Evolutionary conservation across 768 basidiomycete species (phyloP).

Genomic region (Trametes elegans): DNA sequence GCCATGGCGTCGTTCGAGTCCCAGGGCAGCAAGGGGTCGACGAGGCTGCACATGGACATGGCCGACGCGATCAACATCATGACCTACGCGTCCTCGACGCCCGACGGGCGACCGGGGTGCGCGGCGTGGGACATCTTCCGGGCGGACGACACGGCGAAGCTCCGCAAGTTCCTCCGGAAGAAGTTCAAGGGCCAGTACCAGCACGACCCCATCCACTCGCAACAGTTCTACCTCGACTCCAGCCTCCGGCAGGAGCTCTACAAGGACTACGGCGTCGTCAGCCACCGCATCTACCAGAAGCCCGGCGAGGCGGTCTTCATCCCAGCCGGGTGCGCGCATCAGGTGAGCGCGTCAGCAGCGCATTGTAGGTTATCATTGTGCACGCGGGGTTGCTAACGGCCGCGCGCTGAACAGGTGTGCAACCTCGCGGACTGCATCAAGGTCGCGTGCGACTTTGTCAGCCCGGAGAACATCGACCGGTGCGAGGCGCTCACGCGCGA

Average conservation of each 20-base stretch:
- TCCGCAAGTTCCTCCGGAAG: conserved; percentile 71
- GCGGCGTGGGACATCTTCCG: conserved; percentile 93
- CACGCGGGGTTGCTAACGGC: conserved; percentile 1
- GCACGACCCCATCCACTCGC: conserved; percentile 89
- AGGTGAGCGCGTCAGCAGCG: conserved; percentile 52
- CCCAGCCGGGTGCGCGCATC: conserved; percentile 90
- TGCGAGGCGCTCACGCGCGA: conserved; percentile 86
- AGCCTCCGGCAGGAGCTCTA: conserved; percentile 64
- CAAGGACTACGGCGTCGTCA: conserved; percentile 66
- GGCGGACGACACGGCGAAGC: conserved; percentile 74
- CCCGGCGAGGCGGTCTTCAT: conserved; percentile 95
- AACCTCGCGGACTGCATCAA: conserved; percentile 96
- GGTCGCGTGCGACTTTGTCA: conserved; percentile 93
- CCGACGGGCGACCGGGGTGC: conserved; percentile 65
- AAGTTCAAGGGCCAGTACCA: conserved; percentile 55
- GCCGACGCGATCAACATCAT: conserved; percentile 92
- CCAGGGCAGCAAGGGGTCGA: conserved; percentile 76
- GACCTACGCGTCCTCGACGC: conserved; percentile 59
- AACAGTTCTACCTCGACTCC: conserved; percentile 81
- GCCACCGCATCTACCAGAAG: conserved; percentile 83
- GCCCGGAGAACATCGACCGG: conserved; percentile 85
- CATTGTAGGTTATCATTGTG: neutral
- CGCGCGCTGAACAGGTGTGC: conserved; percentile 56
- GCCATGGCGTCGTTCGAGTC: conserved; percentile 72
- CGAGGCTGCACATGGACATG: conserved; percentile 92